Base-by-base conservation (phyloP, 2,329 filamentous ascomycete genomes). In the Trichoderma atroviride region DNA sequence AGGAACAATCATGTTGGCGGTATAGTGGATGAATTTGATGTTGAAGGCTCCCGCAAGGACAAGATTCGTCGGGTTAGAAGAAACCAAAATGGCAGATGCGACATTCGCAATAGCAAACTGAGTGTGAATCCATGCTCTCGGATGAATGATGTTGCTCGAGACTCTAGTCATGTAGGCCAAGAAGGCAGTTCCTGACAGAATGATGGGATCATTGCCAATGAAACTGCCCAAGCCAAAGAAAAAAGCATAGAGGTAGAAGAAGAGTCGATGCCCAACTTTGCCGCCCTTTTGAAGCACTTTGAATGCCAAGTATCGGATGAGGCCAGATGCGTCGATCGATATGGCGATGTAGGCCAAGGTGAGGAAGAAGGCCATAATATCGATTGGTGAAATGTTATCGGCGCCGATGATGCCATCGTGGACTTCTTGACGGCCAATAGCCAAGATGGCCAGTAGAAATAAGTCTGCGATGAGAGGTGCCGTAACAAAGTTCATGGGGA, bases 111-210 rank as follows among this genome's bases (percentile, higher is more conserved):
- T 78, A 19, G 91, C 86, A 69, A 93, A 93, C 70, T 93, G 91
- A 2, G 86, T 87, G 73, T 88, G 86, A 27, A 93, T 92, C 91
- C 91, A 93, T 0, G 91, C 91, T 74, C 88, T 82, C 0, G 91
- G 90, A 69, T 91, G 87, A 13, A 85, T 80, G 69, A 93, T 93
- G 72, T 93, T 93, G 78, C 86, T 89, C 0, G 90, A 92, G 0
- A 92, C 90, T 7, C 90, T 83, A 0, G 90, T 93, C 89, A 93
- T 92, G 78, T 93, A 93, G 3, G 91, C 89, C 14, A 93, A 83
- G 68, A 93, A 93, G 0, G 91, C 87, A 0, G 91, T 93, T 1
- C 91, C 91, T 0, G 90, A 92, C 0, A 93, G 79, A 65, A 93
- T 92, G 71, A 93, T 89, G 0, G 91, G 91, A 72, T 93, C 91